These are phyloP conservation scores for Mycosarcoma mackinlayi DNA, from an alignment of 1,284 basidiomycete species.

Conservation along the genomic window DNA sequence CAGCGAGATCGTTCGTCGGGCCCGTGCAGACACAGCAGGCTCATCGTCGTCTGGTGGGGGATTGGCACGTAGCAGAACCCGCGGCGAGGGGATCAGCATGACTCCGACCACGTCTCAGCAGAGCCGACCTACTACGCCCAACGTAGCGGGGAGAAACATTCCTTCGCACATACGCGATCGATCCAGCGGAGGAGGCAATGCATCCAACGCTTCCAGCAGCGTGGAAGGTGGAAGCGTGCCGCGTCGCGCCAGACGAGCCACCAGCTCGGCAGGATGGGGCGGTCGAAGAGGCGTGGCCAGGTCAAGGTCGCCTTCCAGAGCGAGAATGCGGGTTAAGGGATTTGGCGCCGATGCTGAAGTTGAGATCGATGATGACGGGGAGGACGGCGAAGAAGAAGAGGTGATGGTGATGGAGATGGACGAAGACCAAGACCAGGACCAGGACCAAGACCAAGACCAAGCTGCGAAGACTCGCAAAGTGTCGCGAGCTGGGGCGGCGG, in stretches of 20 bases:
- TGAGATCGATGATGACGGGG: slow-evolving; percentile 49
- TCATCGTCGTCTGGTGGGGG: slow-evolving; percentile 21
- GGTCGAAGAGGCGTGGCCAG: slow-evolving; percentile 11
- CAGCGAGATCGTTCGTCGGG: slow-evolving; percentile 10
- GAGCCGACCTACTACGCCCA: slow-evolving; percentile 32
- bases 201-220: slow-evolving; percentile 24
- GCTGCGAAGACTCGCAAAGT: neutral
- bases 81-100: slow-evolving; percentile 34
- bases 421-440: neutral
- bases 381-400: slow-evolving; percentile 71
- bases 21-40: slow-evolving; percentile 35
- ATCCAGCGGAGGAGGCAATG: slow-evolving; percentile 7
- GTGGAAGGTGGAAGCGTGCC: slow-evolving; percentile 35
- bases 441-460: no score
- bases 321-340: slow-evolving; percentile 38
- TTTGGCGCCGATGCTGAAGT: slow-evolving; percentile 56
- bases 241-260: slow-evolving; percentile 22
- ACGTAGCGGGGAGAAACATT: slow-evolving; percentile 12
- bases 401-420: slow-evolving; percentile 49
- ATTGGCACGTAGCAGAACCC: slow-evolving; percentile 1
- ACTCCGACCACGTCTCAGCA: slow-evolving; percentile 29
- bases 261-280: slow-evolving; percentile 10
- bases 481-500: no score
- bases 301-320: slow-evolving; percentile 32
- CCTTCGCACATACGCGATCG: slow-evolving; percentile 26